phyloP scores from a whole-genome alignment of 805 yeast species.

The Barnettozyma salicaria region DNA sequence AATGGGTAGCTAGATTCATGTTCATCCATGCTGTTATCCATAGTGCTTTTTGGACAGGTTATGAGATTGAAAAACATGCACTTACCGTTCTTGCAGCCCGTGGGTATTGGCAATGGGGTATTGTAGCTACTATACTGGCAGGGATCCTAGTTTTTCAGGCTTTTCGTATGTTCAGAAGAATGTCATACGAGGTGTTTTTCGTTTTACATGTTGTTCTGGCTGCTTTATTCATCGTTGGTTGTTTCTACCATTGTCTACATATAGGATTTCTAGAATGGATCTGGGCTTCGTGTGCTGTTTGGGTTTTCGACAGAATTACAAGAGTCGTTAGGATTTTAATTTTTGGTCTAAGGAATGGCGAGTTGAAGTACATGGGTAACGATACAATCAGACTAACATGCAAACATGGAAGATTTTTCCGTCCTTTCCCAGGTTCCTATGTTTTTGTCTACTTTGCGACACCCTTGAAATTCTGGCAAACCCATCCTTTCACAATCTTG shows the following conservation, averaged over 20 bases:
- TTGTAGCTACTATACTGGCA: constrained; percentile 38
- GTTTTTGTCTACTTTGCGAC: constrained; percentile 50
- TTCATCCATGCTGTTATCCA: constrained; percentile 22
- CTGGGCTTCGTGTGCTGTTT: constrained; percentile 29
- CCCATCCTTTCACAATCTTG: constrained; percentile 62
- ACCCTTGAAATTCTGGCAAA: constrained; percentile 50
- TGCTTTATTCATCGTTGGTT: constrained; percentile 43
- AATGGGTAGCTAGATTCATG: constrained; percentile 48
- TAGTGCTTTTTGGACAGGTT: constrained; percentile 16
- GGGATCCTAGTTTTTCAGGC: constrained; percentile 44
- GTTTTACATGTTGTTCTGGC: constrained; percentile 54
- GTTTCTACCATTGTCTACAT: constrained; percentile 49
- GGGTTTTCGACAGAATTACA: constrained; percentile 36
- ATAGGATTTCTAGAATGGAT: constrained; percentile 31
- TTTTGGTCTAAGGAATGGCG: constrained; percentile 16
- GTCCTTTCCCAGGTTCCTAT: constrained; percentile 46
- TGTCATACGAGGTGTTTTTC: constrained; percentile 55
- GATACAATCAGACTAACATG: constrained; percentile 39
- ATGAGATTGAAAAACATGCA: constrained; percentile 8
- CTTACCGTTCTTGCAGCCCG: constrained; percentile 8
- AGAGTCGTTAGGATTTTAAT: constrained; percentile 33
- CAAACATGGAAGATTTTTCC: constrained; percentile 40
- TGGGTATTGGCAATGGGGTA: constrained; percentile 32
- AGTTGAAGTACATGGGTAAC: constrained; percentile 24
- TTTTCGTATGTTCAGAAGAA: constrained; percentile 43